Evolutionary conservation across 805 yeast species (phyloP).

Genomic region (Candida railenensis): DNA sequence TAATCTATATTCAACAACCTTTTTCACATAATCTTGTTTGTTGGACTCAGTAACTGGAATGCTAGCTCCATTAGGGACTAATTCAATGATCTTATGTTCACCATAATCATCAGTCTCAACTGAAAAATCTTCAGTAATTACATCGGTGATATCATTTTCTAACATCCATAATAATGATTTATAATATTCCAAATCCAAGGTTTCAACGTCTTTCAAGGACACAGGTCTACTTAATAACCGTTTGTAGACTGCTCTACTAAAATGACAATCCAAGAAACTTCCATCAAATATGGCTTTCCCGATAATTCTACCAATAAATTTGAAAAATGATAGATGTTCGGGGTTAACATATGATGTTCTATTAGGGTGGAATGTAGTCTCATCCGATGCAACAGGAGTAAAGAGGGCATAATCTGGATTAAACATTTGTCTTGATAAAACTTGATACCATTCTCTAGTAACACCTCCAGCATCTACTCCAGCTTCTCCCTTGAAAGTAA

Average conservation of each 20-base stretch:
- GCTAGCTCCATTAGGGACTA: constrained; percentile 77
- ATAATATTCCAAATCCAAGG: constrained; percentile 86
- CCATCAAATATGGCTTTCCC: constrained; percentile 93
- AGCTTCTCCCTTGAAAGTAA: constrained; percentile 87
- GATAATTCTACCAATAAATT: constrained; percentile 88
- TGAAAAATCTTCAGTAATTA: constrained; percentile 90
- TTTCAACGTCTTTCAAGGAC: constrained; percentile 89
- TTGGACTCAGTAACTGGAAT: constrained; percentile 88
- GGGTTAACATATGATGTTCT: constrained; percentile 90
- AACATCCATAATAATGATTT: constrained; percentile 94
- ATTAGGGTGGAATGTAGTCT: constrained; percentile 93
- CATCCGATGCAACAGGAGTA: constrained; percentile 86
- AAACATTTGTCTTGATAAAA: constrained; percentile 89
- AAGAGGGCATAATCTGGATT: constrained; percentile 93
- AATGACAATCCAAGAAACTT: constrained; percentile 87
- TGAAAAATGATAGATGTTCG: constrained; percentile 88
- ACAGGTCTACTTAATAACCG: constrained; percentile 76
- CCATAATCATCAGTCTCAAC: constrained; percentile 94
- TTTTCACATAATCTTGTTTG: constrained; percentile 82
- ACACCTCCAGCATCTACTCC: constrained; percentile 99
- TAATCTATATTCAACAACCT: constrained; percentile 83
- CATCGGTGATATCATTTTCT: constrained; percentile 94
- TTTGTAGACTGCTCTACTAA: constrained; percentile 93
- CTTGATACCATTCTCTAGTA: constrained; percentile 97
- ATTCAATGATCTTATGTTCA: constrained; percentile 78